Conservation (phyloP, 2,329 filamentous ascomycete genomes). For the Cryphonectria carpinicola region DNA sequence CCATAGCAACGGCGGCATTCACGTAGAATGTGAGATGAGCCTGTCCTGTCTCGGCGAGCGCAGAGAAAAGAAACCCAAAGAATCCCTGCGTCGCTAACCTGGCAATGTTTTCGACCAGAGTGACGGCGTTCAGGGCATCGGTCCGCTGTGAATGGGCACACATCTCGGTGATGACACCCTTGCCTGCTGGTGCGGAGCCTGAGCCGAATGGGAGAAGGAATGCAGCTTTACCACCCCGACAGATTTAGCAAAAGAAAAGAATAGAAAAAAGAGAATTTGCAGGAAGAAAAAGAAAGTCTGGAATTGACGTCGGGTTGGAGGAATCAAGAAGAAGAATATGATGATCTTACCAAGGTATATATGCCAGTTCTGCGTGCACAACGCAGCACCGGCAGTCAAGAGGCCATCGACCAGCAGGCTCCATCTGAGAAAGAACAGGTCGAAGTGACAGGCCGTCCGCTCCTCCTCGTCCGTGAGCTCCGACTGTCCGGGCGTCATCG, state of each 20-base stretch:
- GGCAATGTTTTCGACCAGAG: constrained; percentile 71
- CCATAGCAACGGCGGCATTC: constrained; percentile 64
- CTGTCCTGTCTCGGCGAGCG: constrained; percentile 62
- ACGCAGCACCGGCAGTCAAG: constrained; percentile 65
- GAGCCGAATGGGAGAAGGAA: constrained; percentile 69
- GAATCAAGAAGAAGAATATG: too few relatives aligned
- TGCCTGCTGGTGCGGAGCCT: constrained; percentile 70
- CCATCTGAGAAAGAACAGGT: constrained; percentile 68
- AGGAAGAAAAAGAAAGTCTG: background rate
- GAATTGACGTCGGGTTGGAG: too few relatives aligned
- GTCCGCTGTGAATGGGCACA: constrained; percentile 62
- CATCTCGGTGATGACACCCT: constrained; percentile 76
- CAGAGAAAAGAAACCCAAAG: constrained; percentile 70
- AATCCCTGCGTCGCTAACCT: constrained; percentile 65
- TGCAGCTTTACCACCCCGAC: constrained; percentile 48
- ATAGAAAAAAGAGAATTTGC: background rate
- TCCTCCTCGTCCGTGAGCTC: constrained; percentile 40
- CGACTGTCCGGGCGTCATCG: constrained; percentile 48
- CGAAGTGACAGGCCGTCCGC: constrained; percentile 60
- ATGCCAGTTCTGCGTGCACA: constrained; percentile 68
- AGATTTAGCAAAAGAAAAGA: background rate
- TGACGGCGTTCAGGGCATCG: constrained; percentile 71
- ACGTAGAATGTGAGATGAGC: constrained; percentile 68
- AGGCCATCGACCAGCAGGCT: constrained; percentile 67
- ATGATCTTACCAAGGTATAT: constrained; percentile 60